phyloP scores from a whole-genome alignment of 352 stramenopile genomes.

The Phytophthora cajani region DNA sequence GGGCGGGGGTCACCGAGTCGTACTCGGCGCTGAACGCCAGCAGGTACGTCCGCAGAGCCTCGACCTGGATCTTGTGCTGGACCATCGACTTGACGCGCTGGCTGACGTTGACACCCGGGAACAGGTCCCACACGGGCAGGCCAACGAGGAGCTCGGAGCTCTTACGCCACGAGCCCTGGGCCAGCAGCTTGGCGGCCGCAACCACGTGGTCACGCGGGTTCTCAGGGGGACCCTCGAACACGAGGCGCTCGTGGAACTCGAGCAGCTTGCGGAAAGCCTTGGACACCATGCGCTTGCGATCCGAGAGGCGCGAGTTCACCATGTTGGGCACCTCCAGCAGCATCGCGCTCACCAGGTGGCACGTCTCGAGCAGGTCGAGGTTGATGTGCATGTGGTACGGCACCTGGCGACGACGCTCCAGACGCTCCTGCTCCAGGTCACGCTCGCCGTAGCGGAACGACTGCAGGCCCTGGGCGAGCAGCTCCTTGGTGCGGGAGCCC shows the following conservation, averaged over 20 bases:
- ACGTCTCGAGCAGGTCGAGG: constrained; percentile 97
- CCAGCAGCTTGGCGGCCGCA: constrained; percentile 93
- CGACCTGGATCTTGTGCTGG: constrained; percentile 95
- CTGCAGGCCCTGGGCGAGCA: constrained; percentile 97
- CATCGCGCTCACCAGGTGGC: constrained; percentile 98
- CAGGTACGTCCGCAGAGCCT: constrained; percentile 96
- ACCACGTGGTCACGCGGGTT: constrained; percentile 98
- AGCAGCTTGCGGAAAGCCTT: constrained; percentile 96
- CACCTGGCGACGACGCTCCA: constrained; percentile 96
- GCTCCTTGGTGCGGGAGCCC: constrained; percentile 93
- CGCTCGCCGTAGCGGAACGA: constrained; percentile 94
- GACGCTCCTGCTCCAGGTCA: constrained; percentile 96
- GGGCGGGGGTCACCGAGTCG: constrained; percentile 94
- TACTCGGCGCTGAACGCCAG: constrained; percentile 97
- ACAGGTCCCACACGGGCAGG: constrained; percentile 96
- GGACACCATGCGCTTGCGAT: constrained; percentile 92
- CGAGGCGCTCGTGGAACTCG: constrained; percentile 89
- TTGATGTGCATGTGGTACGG: constrained; percentile 99
- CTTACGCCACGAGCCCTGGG: constrained; percentile 96
- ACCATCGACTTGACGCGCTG: constrained; percentile 93
- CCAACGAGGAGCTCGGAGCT: constrained; percentile 87
- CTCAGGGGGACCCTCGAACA: constrained; percentile 98
- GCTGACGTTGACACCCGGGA: constrained; percentile 88
- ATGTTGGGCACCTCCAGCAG: constrained; percentile 99
- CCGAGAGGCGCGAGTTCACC: constrained; percentile 85